Base-by-base conservation (phyloP, 768 basidiomycete genomes). In the Paxillus ammoniavirescens region DNA sequence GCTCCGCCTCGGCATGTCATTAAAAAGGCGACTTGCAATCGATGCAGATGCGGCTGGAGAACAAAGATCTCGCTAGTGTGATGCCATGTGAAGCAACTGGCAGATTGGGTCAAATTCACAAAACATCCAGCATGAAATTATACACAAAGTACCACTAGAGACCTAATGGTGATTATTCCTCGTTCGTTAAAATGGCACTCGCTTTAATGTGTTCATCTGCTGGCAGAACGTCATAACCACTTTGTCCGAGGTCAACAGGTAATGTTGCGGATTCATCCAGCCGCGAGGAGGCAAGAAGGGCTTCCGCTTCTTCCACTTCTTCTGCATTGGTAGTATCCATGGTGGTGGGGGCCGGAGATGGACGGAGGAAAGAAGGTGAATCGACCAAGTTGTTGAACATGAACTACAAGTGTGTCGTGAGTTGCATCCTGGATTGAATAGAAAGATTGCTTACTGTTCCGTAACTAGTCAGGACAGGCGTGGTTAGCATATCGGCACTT, bases 361-460 rank as follows among this genome's bases (percentile, higher is more conserved):
- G 80, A 8, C 76, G 75, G 41, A 91, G 77, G 65, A 80, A 79
- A 4, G 83, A 74, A 8, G 91, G 90, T 10, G 73, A 67, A 26
- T 72, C 71, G 52, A 96, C 79, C 30, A 97, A 78, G 63, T 88
- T 85, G 73, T 97, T 97, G 77, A 95, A 98, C 40, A 93, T 75
- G 78, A 96, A 95, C 81, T 91, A 62, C 31, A 64, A 47, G 42
- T 35, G 9, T 35, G 48, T 38, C 40, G 51, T 61, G 18, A 65
- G 52, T 28, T 38, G 28, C 28, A 28, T 51, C 38, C 48, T 18
- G 48, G 44, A 31, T 21, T 45, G 43, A 50, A 44, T 50, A 61
- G 49, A 49, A 52, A 47, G 15, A 52, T 41, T 17, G 72, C 76
- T 67, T 58, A 91, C 89, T 65, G 93, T 95, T 65, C 93, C 93